Conservation (phyloP, 805 yeast species). For the Wickerhamomyces pijperi region DNA sequence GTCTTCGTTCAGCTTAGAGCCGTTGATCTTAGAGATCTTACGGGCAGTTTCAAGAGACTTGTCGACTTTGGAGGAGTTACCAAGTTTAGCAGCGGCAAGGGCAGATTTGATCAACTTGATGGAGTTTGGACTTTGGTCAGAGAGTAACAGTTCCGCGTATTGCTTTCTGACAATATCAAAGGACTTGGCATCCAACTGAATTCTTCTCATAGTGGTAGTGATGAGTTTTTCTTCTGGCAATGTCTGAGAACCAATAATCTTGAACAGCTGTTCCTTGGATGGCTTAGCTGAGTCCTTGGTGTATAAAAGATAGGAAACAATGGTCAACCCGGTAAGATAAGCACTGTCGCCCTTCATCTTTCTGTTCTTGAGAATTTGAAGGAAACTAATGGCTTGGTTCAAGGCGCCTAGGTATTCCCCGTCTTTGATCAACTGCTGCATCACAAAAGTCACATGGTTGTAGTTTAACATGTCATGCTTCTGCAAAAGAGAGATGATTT, state of each 20-base stretch:
- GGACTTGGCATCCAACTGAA: not conserved
- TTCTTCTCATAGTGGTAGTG: not conserved
- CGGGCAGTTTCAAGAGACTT: constrained; percentile 9
- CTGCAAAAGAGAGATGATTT: constrained; percentile 3
- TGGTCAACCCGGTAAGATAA: not conserved
- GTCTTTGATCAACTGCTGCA: constrained; percentile 6
- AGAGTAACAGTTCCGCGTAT: no score
- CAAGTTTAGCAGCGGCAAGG: constrained; percentile 7
- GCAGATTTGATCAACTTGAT: constrained; percentile 10
- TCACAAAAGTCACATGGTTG: constrained; percentile 7
- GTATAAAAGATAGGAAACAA: constrained; percentile 12
- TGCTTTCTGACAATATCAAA: constrained; percentile 1
- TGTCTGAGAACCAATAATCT: not conserved
- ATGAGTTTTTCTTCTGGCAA: not conserved
- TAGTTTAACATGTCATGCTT: not conserved
- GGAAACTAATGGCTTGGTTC: constrained; percentile 14
- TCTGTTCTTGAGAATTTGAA: constrained; percentile 5
- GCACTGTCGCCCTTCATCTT: no score
- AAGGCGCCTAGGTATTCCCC: constrained; percentile 9
- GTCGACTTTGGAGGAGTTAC: constrained; percentile 10
- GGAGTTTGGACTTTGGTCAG: constrained; percentile 14
- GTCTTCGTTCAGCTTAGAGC: constrained; percentile 26
- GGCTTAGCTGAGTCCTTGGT: constrained; percentile 2
- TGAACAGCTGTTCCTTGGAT: not conserved
- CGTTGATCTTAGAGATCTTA: constrained; percentile 17